These are phyloP conservation scores for Alternaria hordeiaustralica DNA, from an alignment of 2,329 filamentous ascomycete genomes.

Conservation along the genomic window DNA sequence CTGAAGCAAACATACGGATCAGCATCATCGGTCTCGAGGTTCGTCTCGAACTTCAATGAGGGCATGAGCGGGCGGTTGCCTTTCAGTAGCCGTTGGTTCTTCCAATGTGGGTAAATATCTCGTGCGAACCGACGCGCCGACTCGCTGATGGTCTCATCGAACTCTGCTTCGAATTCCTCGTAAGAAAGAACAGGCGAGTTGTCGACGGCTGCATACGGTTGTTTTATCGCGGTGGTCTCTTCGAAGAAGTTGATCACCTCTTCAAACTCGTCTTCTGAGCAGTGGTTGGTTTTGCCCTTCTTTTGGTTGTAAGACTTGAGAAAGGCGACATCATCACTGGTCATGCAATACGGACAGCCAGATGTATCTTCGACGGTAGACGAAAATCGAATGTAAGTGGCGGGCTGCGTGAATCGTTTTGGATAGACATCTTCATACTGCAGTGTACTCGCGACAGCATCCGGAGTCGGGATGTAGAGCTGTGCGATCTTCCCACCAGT, in stretches of 20 bases:
- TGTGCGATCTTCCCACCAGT: conserved; percentile 65
- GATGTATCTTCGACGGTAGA: conserved; percentile 97
- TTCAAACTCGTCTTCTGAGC: conserved; percentile 92
- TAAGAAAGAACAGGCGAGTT: conserved; percentile 76
- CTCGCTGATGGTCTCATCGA: conserved; percentile 64
- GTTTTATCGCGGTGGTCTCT: conserved; percentile 79
- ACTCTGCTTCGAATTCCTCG: conserved; percentile 66
- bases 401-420: conserved; percentile 78
- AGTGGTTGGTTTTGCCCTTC: conserved; percentile 66
- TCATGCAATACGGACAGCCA: conserved; percentile 92
- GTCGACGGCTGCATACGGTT: conserved; percentile 89
- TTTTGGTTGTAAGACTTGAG: conserved; percentile 84
- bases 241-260: conserved; percentile 95
- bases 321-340: conserved; percentile 84
- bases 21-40: conserved; percentile 90
- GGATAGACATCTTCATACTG: conserved; percentile 91
- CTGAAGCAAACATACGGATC: conserved; percentile 99
- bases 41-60: conserved; percentile 88
- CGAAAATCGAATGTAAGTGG: conserved; percentile 96
- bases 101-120: conserved; percentile 91
- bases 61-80: conserved; percentile 78
- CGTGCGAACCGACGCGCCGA: conserved; percentile 69
- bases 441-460: conserved; percentile 67
- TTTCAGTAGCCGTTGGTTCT: conserved; percentile 67
- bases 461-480: conserved; percentile 71